Evolutionary conservation across 495 filamentous ascomycete species (phyloP).

Genomic region (Penicillium silybi): DNA sequence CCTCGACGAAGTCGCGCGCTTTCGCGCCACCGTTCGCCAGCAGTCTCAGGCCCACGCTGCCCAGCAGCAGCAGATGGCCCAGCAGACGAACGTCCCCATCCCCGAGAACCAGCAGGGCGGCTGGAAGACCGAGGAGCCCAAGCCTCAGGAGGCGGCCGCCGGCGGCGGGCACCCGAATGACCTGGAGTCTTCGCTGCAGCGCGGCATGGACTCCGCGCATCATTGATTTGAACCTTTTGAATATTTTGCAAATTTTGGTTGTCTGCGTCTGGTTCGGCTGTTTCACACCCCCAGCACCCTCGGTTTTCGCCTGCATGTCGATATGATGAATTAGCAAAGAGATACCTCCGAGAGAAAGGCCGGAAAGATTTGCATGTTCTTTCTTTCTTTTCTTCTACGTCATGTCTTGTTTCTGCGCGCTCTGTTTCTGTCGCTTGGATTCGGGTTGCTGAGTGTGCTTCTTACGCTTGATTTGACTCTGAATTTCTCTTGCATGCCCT

Average conservation of each 20-base stretch:
- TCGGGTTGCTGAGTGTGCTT: not conserved
- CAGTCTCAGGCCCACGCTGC: conserved; percentile 49
- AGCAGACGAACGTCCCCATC: conserved; percentile 63
- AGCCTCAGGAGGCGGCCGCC: conserved; percentile 74
- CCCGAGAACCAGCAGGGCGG: conserved; percentile 61
- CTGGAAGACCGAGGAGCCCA: conserved; percentile 80
- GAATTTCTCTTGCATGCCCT: not conserved
- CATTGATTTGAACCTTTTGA: conserved; percentile 9
- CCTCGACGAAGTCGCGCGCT: conserved; percentile 80
- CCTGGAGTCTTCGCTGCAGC: conserved; percentile 82
- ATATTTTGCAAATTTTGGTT: not conserved
- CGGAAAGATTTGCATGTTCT: conserved; percentile 13
- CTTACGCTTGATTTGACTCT: not conserved
- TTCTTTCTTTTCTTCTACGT: conserved; percentile 3
- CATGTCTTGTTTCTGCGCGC: not conserved
- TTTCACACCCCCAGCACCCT: conserved; percentile 4
- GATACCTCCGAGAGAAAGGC: conserved; percentile 22
- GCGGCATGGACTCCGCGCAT: conserved; percentile 64
- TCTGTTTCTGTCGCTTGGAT: conserved; percentile 1
- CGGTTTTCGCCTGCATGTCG: conserved; percentile 16
- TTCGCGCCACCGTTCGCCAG: conserved; percentile 71
- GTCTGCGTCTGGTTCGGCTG: conserved; percentile 1
- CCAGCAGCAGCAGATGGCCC: conserved; percentile 37
- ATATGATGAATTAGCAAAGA: conserved; percentile 27
- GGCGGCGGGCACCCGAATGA: conserved; percentile 49